Evolutionary conservation across 139 green algal genomes (phyloP).

Genomic region (Picochlorum costavermella): DNA sequence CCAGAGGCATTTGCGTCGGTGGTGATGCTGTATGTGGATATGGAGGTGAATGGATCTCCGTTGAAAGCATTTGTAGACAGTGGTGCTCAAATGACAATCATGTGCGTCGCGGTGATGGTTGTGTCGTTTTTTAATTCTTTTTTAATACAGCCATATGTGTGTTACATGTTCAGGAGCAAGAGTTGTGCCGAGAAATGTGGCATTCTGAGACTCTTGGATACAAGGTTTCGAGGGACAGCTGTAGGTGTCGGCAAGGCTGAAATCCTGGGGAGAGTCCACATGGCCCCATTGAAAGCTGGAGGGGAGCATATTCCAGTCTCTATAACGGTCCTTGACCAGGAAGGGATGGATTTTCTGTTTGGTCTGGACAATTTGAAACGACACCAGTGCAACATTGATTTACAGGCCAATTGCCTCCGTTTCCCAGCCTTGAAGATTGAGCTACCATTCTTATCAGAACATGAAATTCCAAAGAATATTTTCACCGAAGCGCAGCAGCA

Average conservation of each 20-base stretch:
- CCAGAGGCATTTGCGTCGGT: conserved; percentile 74
- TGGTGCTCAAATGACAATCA: conserved; percentile 74
- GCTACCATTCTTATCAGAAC: conserved; percentile 73
- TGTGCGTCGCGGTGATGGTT: conserved; percentile 6
- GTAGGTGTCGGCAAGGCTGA: conserved; percentile 76
- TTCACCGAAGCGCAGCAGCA: neutral
- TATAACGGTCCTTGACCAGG: conserved; percentile 88
- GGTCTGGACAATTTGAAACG: conserved; percentile 90
- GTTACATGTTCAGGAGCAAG: neutral
- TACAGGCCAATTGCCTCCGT: conserved; percentile 50
- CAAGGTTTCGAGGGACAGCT: conserved; percentile 74
- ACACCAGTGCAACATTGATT: conserved; percentile 72
- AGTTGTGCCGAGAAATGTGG: conserved; percentile 62
- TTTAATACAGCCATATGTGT: neutral
- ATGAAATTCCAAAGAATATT: conserved; percentile 28
- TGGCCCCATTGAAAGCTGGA: conserved; percentile 66
- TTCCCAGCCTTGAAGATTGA: conserved; percentile 41
- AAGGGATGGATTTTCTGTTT: conserved; percentile 87
- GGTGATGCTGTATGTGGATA: conserved; percentile 78
- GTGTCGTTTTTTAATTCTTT: neutral
- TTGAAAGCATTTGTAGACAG: conserved; percentile 77
- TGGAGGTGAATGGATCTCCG: conserved; percentile 66
- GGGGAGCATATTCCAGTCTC: conserved; percentile 59
- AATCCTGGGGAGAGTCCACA: conserved; percentile 63
- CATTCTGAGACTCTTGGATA: conserved; percentile 82